phyloP scores from a whole-genome alignment of 2,329 filamentous ascomycete species.

The Scedosporium minutisporum region DNA sequence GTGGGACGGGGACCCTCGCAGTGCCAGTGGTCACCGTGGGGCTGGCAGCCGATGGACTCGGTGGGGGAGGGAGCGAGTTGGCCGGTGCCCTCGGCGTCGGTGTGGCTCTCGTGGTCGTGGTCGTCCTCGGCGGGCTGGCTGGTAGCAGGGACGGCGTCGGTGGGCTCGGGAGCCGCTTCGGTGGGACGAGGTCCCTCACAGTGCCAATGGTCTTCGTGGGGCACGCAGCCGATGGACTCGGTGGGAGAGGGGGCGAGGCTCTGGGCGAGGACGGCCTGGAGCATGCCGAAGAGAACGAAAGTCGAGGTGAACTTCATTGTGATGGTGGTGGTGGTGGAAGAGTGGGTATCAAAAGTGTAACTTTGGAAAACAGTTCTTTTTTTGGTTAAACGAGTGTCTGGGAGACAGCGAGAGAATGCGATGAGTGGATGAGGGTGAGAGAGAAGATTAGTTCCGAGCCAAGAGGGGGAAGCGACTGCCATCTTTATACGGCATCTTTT shows the following conservation, averaged over 20 bases:
- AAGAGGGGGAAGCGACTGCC: background rate
- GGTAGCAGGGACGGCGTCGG: background rate
- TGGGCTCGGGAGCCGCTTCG: slow-evolving; percentile 1
- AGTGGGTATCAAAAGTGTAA: background rate
- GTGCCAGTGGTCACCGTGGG: slow-evolving; percentile 29
- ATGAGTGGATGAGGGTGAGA: background rate
- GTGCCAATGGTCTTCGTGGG: slow-evolving; percentile 28
- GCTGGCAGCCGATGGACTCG: slow-evolving; percentile 23
- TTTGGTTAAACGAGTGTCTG: slow-evolving; percentile 3
- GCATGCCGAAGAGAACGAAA: slow-evolving; percentile 7
- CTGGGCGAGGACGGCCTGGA: slow-evolving; percentile 9
- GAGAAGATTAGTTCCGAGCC: background rate
- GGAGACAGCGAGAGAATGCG: background rate
- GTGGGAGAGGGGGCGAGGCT: slow-evolving; percentile 17
- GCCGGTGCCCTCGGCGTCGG: slow-evolving; percentile 10
- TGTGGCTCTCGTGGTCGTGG: slow-evolving; percentile 9
- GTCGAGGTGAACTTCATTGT: slow-evolving; percentile 6
- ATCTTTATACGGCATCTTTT: background rate
- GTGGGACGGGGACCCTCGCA: slow-evolving; percentile 12
- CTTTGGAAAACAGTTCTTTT: background rate
- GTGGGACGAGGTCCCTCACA: slow-evolving; percentile 10
- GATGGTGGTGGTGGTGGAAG: background rate
- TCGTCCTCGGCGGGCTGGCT: slow-evolving; percentile 7
- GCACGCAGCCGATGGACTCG: slow-evolving; percentile 21
- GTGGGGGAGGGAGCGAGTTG: slow-evolving; percentile 23